These are phyloP conservation scores for Aureobasidium sp. DNA, from an alignment of 2,329 filamentous ascomycete species.

Conservation along the genomic window DNA sequence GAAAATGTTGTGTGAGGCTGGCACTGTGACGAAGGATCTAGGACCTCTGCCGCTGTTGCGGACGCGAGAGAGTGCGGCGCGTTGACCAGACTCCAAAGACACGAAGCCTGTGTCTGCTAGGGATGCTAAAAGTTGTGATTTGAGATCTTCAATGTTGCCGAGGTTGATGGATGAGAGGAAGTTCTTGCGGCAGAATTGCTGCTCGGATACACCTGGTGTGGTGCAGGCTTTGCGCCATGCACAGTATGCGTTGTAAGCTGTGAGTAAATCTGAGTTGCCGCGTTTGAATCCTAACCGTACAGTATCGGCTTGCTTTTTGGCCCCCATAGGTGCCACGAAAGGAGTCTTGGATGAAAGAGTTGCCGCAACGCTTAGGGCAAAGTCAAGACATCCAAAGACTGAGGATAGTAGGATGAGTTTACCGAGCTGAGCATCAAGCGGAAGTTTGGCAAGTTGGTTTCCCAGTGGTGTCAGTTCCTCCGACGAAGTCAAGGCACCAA, in stretches of 20 bases:
- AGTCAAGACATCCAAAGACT: slow-evolving; percentile 86
- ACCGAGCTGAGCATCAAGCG: slow-evolving; percentile 87
- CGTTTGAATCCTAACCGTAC: slow-evolving; percentile 72
- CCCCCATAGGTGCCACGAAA: slow-evolving; percentile 79
- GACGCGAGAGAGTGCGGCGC: slow-evolving; percentile 58
- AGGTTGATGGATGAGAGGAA: slow-evolving; percentile 86
- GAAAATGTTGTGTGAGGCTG: slow-evolving; percentile 65
- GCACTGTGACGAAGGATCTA: slow-evolving; percentile 77
- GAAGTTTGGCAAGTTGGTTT: slow-evolving; percentile 76
- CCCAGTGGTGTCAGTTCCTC: slow-evolving; percentile 87
- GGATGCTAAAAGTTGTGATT: slow-evolving; percentile 79
- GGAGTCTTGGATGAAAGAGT: slow-evolving; percentile 93
- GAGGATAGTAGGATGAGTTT: slow-evolving; percentile 84
- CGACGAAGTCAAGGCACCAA: slow-evolving; percentile 71
- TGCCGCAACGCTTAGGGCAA: slow-evolving; percentile 83
- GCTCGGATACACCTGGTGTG: slow-evolving; percentile 64
- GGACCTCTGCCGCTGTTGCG: slow-evolving; percentile 57
- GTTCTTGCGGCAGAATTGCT: slow-evolving; percentile 89
- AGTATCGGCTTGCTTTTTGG: slow-evolving; percentile 72
- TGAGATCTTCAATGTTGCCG: slow-evolving; percentile 88
- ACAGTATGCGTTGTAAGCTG: slow-evolving; percentile 86
- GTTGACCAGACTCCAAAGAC: slow-evolving; percentile 65
- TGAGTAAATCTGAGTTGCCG: slow-evolving; percentile 85
- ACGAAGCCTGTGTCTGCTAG: slow-evolving; percentile 82
- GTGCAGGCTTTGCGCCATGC: slow-evolving; percentile 81